Conservation (phyloP, 768 basidiomycete genomes). For the Chiua virens region DNA sequence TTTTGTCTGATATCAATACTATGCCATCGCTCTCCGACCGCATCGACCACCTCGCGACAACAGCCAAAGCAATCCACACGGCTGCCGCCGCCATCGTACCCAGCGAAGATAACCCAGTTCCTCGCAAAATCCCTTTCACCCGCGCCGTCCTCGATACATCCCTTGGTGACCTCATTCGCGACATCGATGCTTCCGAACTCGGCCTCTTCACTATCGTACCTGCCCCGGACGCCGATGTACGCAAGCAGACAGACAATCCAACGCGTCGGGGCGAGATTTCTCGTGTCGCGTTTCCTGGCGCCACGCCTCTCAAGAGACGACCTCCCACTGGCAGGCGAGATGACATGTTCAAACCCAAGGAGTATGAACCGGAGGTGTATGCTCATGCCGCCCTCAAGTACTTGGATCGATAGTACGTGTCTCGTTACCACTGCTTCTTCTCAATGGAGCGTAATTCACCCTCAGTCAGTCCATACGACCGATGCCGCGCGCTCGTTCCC, state of each 20-base stretch:
- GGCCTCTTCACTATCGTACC: slow-evolving; percentile 68
- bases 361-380: slow-evolving; percentile 72
- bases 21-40: slow-evolving; percentile 65
- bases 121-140: slow-evolving; percentile 46
- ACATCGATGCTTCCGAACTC: slow-evolving; percentile 73
- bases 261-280: slow-evolving; percentile 45
- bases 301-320: slow-evolving; percentile 64
- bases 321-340: slow-evolving; percentile 40
- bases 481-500: slow-evolving; percentile 50
- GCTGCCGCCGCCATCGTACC: slow-evolving; percentile 38
- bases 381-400: slow-evolving; percentile 75
- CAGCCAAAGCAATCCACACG: slow-evolving; percentile 51
- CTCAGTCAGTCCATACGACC: slow-evolving; percentile 44
- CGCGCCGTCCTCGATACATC: slow-evolving; percentile 60
- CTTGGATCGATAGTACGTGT: slow-evolving; percentile 71
- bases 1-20: no score
- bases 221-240: slow-evolving; percentile 32
- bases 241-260: slow-evolving; percentile 27
- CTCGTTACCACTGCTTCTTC: neutral
- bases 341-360: slow-evolving; percentile 34
- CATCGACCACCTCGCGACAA: slow-evolving; percentile 61
- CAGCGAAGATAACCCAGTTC: slow-evolving; percentile 15
- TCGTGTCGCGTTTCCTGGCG: slow-evolving; percentile 65
- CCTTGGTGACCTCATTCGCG: slow-evolving; percentile 77
- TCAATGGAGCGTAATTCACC: slow-evolving; percentile 31